Evolutionary conservation across 176 grass and related monocot genomes (phyloP), one percentile per base, ranked within the genome.

Genomic region (Raddia distichophylla): DNA sequence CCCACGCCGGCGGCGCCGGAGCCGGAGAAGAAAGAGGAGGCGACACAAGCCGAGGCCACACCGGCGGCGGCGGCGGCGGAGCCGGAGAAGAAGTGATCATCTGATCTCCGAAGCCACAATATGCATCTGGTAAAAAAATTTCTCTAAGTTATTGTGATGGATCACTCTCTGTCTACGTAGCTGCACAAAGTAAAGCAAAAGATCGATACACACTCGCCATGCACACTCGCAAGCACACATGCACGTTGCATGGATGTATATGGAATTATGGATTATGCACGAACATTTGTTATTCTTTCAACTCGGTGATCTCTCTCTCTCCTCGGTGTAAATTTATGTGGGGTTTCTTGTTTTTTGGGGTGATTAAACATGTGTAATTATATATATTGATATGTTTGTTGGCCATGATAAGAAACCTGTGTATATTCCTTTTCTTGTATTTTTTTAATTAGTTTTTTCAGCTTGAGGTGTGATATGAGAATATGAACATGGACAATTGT

Each of bases 271-370:
- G 34, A 83, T 40, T 40, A 40, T 61, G 62, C 74, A 90, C 67
- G 87, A 70, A 89, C 86, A 94, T 94, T 89, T 94, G 86, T 94
- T 94, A 94, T 94, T 94, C 85, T 85, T 84, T 84, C 85, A 67
- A 50, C 75, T 81, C 59, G 58, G 32, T 17, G 55, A 37, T 68
- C 78, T 44, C 72, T 68, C 78, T 44, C 72, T 87, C 67, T 70
- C 64, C 49, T 69, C 58, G 51, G 82, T 86, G 79, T 89, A 90
- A 77, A 86, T 78, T 78, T 85, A 77, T 65, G 82, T 85, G 77
- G 77, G 71, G 37, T 80, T 75, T 53, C 1, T 78, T 22, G 6
- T 66, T 53, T 89, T 88, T 86, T 53, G 84, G 74, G 71, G 51
- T 81, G 75, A 37, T 91, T 71, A 75, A 85, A 83, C 70, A 86